These are phyloP conservation scores for Pichia sp. DNA, from an alignment of 1,139 yeast species.

Conservation along the genomic window DNA sequence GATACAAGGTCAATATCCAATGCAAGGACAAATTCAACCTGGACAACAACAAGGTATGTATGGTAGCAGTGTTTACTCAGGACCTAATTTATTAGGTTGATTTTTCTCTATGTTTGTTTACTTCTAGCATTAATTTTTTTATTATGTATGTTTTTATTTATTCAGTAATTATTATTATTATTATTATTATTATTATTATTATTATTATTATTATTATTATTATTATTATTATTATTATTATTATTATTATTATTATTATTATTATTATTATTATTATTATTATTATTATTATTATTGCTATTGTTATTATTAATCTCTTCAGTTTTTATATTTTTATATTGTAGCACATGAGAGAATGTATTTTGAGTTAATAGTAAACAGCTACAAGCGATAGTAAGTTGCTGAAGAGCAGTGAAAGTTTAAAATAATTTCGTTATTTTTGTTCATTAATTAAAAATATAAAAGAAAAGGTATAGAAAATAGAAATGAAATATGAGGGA, in stretches of 20 bases:
- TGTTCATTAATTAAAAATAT: neutral
- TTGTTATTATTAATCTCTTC: too few species aligned
- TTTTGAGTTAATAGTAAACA: too few species aligned
- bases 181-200: too few species aligned
- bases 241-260: too few species aligned
- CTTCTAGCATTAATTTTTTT: neutral
- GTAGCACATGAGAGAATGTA: too few species aligned
- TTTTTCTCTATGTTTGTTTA: neutral
- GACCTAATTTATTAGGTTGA: slow-evolving; percentile 16
- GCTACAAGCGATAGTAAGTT: neutral
- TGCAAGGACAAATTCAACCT: slow-evolving; percentile 21
- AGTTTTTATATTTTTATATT: too few species aligned
- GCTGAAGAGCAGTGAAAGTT: neutral
- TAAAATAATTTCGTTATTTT: neutral
- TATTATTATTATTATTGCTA: too few species aligned
- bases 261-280: too few species aligned
- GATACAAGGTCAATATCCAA: neutral
- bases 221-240: too few species aligned
- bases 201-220: too few species aligned
- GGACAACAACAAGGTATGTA: slow-evolving; percentile 6
- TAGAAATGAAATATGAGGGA: neutral
- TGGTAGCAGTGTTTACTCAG: slow-evolving; percentile 11
- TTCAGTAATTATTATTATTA: too few species aligned
- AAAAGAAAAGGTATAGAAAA: neutral
- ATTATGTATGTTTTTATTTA: neutral